Percentiles rank a stretch among this genome's conserved stretches.
Evolutionary conservation across 768 basidiomycete genomes (phyloP).

Genomic region (Leccinum longicurvipes): DNA sequence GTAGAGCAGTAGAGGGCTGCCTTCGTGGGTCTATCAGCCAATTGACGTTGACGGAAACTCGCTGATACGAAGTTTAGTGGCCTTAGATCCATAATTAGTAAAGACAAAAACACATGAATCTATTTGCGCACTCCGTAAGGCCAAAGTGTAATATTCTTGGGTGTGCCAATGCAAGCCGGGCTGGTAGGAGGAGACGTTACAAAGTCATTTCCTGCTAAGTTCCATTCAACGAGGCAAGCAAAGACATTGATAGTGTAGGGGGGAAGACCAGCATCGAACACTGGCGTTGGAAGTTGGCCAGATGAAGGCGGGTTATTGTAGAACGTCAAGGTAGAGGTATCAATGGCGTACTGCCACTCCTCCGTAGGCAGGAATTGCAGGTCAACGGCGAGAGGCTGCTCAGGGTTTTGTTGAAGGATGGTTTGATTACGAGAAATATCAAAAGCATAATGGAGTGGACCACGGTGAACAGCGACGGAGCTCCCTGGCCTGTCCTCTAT

Average conservation of each 20-base stretch:
- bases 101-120: not conserved
- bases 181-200: conserved; percentile 38
- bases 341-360: conserved; percentile 2
- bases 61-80: not conserved
- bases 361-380: conserved; percentile 2
- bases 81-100: not conserved
- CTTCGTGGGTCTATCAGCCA: no score
- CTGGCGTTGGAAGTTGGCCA: conserved; percentile 11
- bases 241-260: not conserved
- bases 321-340: conserved; percentile 36
- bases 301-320: conserved; percentile 32
- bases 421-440: not conserved
- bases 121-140: not conserved
- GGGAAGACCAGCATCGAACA: not conserved
- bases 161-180: conserved; percentile 41
- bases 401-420: not conserved
- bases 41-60: not conserved
- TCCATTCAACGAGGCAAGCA: not conserved
- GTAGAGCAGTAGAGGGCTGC: not conserved
- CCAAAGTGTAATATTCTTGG: conserved; percentile 1
- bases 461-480: not conserved
- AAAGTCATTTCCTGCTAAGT: not conserved
- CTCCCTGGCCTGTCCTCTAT: not conserved
- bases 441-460: conserved; percentile 2
- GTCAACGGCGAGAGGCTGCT: conserved; percentile 38